A percentile compares a stretch with the other conserved stretches of the same genome.
These are phyloP conservation scores for Pterulicium gracile DNA, from an alignment of 1,284 basidiomycete genomes.

Conservation along the genomic window DNA sequence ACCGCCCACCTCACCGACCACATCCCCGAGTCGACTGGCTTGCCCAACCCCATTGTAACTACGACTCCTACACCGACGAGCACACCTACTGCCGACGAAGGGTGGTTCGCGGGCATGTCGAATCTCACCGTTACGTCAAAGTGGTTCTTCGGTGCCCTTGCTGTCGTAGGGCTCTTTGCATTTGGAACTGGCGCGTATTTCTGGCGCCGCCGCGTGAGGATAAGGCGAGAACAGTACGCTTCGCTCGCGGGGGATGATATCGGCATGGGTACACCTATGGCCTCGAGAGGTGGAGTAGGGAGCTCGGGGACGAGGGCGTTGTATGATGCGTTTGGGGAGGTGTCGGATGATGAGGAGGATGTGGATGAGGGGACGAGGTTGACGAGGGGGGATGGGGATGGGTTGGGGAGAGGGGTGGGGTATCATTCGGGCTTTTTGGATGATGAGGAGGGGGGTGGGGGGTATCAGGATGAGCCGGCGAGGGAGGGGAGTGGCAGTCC, in stretches of 20 bases:
- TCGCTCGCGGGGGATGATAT: slow-evolving; percentile 65
- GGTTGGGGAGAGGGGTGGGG: slow-evolving; percentile 19
- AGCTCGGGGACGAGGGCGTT: slow-evolving; percentile 12
- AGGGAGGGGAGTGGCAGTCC: slow-evolving; percentile 4
- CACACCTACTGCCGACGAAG: slow-evolving; percentile 31
- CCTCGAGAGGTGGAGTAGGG: slow-evolving; percentile 31
- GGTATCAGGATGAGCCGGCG: slow-evolving; percentile 53
- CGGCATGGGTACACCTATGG: slow-evolving; percentile 40
- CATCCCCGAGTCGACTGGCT: neutral
- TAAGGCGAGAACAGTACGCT: slow-evolving; percentile 48
- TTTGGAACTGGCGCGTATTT: slow-evolving; percentile 55
- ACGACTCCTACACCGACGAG: slow-evolving; percentile 11
- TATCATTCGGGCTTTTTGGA: slow-evolving; percentile 60
- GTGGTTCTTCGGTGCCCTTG: slow-evolving; percentile 78
- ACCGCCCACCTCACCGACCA: slow-evolving; percentile 10
- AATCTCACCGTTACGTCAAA: slow-evolving; percentile 65
- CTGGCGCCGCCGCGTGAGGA: slow-evolving; percentile 49
- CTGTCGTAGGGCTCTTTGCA: slow-evolving; percentile 62
- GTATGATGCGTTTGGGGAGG: slow-evolving; percentile 2
- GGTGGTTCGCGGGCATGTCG: slow-evolving; percentile 80
- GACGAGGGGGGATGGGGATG: slow-evolving; percentile 14
- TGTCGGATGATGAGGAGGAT: slow-evolving; percentile 50
- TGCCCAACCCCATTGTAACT: neutral
- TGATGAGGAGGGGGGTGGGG: slow-evolving; percentile 43
- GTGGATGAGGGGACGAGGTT: slow-evolving; percentile 59